Evolutionary conservation across 768 basidiomycete genomes (phyloP), one percentile per base, ranked within the genome.

Genomic region (Tephrocybe sp.): DNA sequence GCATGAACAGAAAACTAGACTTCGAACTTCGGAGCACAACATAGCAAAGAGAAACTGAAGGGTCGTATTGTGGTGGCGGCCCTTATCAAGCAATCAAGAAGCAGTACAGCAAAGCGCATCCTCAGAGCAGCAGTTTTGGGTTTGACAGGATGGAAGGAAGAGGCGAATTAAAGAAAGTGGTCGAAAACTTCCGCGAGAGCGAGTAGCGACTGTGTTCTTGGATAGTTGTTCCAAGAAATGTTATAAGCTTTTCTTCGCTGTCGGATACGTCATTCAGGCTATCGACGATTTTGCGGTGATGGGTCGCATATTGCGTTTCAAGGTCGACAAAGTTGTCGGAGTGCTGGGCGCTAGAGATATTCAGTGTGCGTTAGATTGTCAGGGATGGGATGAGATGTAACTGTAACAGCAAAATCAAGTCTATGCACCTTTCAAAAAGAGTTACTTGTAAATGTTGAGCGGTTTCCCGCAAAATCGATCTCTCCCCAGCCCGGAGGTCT

Each of bases 271-370:
- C 74, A 34, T 78, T 76, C 53, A 76, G 67, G 16, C 65, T 66
- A 41, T 61, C 56, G 42, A 71, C 61, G 35, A 81, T 65, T 26
- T 70, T 65, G 38, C 69, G 67, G 51, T 76, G 70, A 47, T 71
- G 68, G 20, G 53, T 63, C 33, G 76, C 69, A 55, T 84, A 85
- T 47, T 77, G 74, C 47, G 74, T 72, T 57, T 84, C 80, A 14
- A 85, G 71, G 47, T 74, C 73, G 26, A 85, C 73, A 26, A 87
- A 63, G 12, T 54, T 62, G 57, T 84, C 80, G 63, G 79, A 83
- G 56, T 79, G 73, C 16, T 56, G 63, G 36, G 72, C 70, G 47
- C 85, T 87, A 52, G 40, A 10, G 46, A 32, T 12, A 22, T 39
- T 33, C 30, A 2, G 14, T 12, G 20, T 13, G 19, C 38, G 45